Conservation (phyloP, 306 rosid genomes). For the Prunus fruticosa region DNA sequence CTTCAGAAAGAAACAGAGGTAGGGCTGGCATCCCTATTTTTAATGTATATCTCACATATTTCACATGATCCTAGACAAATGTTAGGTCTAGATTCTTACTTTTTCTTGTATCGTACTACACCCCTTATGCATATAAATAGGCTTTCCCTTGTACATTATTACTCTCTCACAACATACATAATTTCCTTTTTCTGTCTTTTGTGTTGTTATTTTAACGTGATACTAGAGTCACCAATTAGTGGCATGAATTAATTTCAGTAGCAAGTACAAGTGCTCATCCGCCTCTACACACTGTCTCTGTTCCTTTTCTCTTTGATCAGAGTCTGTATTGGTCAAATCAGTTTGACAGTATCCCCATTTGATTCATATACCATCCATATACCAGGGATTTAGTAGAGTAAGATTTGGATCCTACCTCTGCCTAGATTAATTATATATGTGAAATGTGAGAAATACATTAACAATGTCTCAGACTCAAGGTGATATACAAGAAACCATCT, state of each 20-base stretch:
- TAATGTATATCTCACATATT: neutral
- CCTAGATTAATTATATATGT: neutral
- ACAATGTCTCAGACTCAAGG: neutral
- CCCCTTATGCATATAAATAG: neutral
- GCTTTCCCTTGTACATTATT: neutral
- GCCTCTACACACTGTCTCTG: neutral
- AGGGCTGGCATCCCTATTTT: neutral
- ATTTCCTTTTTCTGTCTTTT: neutral
- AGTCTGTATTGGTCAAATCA: neutral
- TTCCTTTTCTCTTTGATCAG: neutral
- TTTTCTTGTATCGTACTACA: neutral
- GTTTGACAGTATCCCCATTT: neutral
- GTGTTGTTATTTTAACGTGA: neutral
- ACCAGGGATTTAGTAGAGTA: neutral
- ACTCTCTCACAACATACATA: neutral
- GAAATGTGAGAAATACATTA: neutral
- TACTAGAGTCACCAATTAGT: neutral
- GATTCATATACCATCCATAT: neutral
- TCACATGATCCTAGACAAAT: neutral
- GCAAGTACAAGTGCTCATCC: neutral
- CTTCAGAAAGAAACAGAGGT: conserved; percentile 98
- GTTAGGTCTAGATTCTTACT: neutral
- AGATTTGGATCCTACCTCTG: neutral
- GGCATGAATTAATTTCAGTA: neutral
- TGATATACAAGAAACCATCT: neutral